These are phyloP conservation scores for Hypericum perforatum DNA, from an alignment of 345 rosid genomes.

Conservation along the genomic window DNA sequence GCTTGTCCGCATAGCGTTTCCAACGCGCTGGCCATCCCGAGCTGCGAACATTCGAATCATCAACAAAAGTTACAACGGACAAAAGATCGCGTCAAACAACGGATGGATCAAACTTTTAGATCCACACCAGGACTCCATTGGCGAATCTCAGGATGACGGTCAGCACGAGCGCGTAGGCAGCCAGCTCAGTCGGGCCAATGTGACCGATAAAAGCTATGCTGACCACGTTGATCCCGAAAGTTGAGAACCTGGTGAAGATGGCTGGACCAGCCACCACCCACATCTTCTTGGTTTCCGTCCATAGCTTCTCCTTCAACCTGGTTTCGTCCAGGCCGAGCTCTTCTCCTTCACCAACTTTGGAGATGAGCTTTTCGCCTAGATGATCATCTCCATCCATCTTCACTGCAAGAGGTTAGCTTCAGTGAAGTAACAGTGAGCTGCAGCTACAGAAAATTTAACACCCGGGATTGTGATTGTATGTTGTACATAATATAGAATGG, in stretches of 20 bases:
- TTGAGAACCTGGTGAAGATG: slow-evolving; percentile 56
- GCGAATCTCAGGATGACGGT: slow-evolving; percentile 56
- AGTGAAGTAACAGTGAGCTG: too few species aligned
- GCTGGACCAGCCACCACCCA: slow-evolving; percentile 77
- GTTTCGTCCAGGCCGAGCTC: slow-evolving; percentile 9
- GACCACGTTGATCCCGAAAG: slow-evolving; percentile 42
- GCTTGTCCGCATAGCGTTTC: slow-evolving; percentile 87
- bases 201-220: slow-evolving; percentile 69
- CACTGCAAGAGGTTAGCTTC: too few species aligned
- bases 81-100: too few species aligned
- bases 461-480: too few species aligned
- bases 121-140: slow-evolving; percentile 50
- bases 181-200: slow-evolving; percentile 51
- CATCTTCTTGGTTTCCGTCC: slow-evolving; percentile 51
- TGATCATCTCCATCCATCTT: too few species aligned
- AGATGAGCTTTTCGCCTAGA: too few species aligned
- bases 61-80: not conserved
- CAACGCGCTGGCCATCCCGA: slow-evolving; percentile 78
- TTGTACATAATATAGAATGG: too few species aligned
- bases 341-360: too few species aligned
- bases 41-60: slow-evolving; percentile 21
- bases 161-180: slow-evolving; percentile 57
- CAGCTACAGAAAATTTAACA: too few species aligned
- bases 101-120: not conserved
- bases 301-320: slow-evolving; percentile 28